These are phyloP conservation scores for Boletus huronensis DNA, from an alignment of 768 basidiomycete species.

Conservation along the genomic window DNA sequence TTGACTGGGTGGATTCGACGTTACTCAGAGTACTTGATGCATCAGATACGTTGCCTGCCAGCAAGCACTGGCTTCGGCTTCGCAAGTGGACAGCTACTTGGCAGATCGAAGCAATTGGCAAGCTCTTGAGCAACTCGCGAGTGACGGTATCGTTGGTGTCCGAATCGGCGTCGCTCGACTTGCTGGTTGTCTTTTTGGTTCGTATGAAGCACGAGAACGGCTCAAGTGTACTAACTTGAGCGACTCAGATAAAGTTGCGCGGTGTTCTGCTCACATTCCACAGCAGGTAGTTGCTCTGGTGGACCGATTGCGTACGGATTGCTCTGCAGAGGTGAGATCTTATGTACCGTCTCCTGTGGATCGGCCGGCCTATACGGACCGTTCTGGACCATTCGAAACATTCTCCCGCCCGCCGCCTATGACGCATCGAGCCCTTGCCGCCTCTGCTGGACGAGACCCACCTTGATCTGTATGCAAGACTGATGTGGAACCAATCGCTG, in stretches of 20 bases:
- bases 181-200: conserved; percentile 53
- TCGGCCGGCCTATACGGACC: conserved; percentile 7
- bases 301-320: conserved; percentile 49
- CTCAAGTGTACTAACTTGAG: conserved; percentile 5
- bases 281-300: conserved; percentile 39
- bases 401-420: conserved; percentile 38
- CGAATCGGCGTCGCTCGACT: conserved; percentile 83
- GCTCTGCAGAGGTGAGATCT: conserved; percentile 58
- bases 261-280: conserved; percentile 25
- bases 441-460: conserved; percentile 6
- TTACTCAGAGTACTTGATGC: conserved; percentile 12
- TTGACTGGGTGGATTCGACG: conserved; percentile 6
- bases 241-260: conserved; percentile 13
- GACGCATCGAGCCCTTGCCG: conserved; percentile 1
- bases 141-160: conserved; percentile 77
- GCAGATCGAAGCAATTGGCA: conserved; percentile 46
- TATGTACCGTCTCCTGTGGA: conserved; percentile 44
- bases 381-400: conserved; percentile 29
- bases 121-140: conserved; percentile 51
- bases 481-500: neutral
- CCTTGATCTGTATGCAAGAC: conserved; percentile 5
- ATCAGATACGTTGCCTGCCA: conserved; percentile 72
- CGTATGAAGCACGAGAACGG: conserved; percentile 24
- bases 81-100: conserved; percentile 34
- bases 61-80: conserved; percentile 48